Base-by-base conservation (phyloP, 2,329 filamentous ascomycete genomes). In the Harringtonia aguacate region DNA sequence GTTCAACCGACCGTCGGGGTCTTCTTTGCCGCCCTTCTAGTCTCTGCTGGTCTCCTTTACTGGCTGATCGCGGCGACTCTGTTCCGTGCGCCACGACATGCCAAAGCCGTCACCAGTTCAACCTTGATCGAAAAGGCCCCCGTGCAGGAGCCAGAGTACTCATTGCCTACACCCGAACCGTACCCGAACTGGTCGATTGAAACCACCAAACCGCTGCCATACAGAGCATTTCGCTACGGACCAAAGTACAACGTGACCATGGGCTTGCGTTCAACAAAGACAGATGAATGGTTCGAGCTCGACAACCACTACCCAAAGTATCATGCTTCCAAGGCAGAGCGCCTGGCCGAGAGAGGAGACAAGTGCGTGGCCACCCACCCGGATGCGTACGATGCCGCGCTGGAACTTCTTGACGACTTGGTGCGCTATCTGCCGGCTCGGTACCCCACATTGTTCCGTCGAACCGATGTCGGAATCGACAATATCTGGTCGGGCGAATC, bases 221-320 rank as follows among this genome's bases (percentile, higher is more conserved):
- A 90, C 61, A 75, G 85, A 7, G 83, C 85, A 0, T 90, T 90
- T 60, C 76, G 81, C 53, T 77, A 86, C 58, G 84, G 85, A 0
- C 84, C 84, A 8, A 83, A 79, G 48, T 87, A 88, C 59, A 74
- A 84, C 55, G 72, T 86, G 46, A 88, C 80, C 1, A 84, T 89
- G 80, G 84, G 85, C 0, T 68, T 90, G 3, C 73, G 84, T n/a
- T 74, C 69, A 9, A 73, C 86, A 64, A 68, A 76, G 28, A 79
- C 77, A 61, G 73, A 82, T 43, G 79, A 87, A 45, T 89, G 85
- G 85, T 87, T 90, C 55, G 84, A 94, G 61, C 73, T 94, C 22
- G 87, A 94, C 62, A 89, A 84, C 56, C 73, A 89, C 38, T 94
- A 77, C 58, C 71, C 79, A 1, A 75, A 74, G 43, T 94, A 72